Conservation (phyloP, 2,329 filamentous ascomycete species). For the Colletotrichum tamarilloi region DNA sequence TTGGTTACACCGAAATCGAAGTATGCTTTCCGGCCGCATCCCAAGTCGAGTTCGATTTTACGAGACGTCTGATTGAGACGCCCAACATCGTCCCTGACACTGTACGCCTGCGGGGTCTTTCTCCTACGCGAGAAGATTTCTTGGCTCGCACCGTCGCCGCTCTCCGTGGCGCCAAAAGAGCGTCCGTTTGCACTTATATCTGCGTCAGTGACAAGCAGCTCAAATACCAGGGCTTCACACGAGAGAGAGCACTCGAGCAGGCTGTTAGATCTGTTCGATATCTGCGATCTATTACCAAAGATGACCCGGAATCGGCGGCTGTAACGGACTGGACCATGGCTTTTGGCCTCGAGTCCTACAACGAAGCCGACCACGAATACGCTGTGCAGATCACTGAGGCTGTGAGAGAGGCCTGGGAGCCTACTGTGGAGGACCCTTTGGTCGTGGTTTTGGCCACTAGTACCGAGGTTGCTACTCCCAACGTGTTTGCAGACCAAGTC, state of each 20-base stretch:
- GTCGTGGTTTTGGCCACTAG: constrained; percentile 98
- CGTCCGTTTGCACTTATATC: constrained; percentile 93
- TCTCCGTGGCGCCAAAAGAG: constrained; percentile 89
- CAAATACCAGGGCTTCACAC: constrained; percentile 73
- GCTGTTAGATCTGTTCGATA: constrained; percentile 89
- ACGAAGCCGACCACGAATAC: constrained; percentile 86
- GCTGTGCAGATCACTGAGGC: constrained; percentile 87
- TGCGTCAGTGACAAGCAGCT: constrained; percentile 77
- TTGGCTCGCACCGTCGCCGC: constrained; percentile 93
- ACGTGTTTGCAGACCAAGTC: constrained; percentile 95
- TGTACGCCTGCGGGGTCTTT: constrained; percentile 90
- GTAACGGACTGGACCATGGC: constrained; percentile 80
- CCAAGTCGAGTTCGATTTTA: constrained; percentile 96
- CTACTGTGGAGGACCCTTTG: constrained; percentile 80
- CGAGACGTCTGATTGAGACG: constrained; percentile 84
- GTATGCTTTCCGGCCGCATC: constrained; percentile 96
- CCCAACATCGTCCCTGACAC: constrained; percentile 86
- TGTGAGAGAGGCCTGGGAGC: constrained; percentile 93
- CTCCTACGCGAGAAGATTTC: constrained; percentile 90
- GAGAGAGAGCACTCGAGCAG: constrained; percentile 82
- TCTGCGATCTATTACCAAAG: constrained; percentile 89
- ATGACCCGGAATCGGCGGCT: constrained; percentile 64
- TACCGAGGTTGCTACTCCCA: constrained; percentile 92
- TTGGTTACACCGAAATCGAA: constrained; percentile 98
- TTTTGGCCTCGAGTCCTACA: constrained; percentile 89